Conservation (phyloP, 805 yeast genomes). For the Tetrapisispora iriomotensis region DNA sequence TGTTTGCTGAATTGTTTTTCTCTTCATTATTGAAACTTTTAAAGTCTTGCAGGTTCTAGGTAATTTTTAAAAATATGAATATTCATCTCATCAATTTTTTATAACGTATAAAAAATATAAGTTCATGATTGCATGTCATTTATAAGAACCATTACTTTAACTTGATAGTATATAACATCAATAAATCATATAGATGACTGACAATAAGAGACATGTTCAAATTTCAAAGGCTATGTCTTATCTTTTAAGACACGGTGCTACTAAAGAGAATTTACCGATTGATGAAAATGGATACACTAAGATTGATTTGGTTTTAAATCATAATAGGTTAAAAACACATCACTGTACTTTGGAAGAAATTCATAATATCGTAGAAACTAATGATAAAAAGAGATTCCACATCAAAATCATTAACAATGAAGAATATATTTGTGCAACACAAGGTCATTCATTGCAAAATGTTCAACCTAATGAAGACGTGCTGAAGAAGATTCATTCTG, state of each 20-base stretch:
- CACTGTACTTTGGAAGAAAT: constrained; percentile 50
- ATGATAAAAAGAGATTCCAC: constrained; percentile 65
- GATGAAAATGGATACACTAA: constrained; percentile 58
- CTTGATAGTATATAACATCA: too few relatives aligned
- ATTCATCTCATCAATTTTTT: too few relatives aligned
- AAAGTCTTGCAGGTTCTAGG: too few relatives aligned
- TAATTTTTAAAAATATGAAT: too few relatives aligned
- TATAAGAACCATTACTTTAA: too few relatives aligned
- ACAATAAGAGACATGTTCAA: constrained; percentile 35
- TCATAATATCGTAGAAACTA: constrained; percentile 46
- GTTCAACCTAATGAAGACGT: constrained; percentile 35
- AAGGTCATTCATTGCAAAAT: constrained; percentile 69
- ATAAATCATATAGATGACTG: too few relatives aligned
- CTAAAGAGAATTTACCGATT: constrained; percentile 52
- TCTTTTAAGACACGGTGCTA: constrained; percentile 80
- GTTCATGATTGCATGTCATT: too few relatives aligned
- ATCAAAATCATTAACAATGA: constrained; percentile 29
- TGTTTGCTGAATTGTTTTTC: too few relatives aligned
- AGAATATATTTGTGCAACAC: constrained; percentile 68
- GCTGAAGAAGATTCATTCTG: constrained; percentile 30
- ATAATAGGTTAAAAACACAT: constrained; percentile 48
- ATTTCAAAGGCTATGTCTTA: constrained; percentile 71
- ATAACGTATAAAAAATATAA: too few relatives aligned
- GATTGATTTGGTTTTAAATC: constrained; percentile 42
- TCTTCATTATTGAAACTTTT: too few relatives aligned